phyloP scores from a whole-genome alignment of 208 protist genomes.

The Porcisia deanei region DNA sequence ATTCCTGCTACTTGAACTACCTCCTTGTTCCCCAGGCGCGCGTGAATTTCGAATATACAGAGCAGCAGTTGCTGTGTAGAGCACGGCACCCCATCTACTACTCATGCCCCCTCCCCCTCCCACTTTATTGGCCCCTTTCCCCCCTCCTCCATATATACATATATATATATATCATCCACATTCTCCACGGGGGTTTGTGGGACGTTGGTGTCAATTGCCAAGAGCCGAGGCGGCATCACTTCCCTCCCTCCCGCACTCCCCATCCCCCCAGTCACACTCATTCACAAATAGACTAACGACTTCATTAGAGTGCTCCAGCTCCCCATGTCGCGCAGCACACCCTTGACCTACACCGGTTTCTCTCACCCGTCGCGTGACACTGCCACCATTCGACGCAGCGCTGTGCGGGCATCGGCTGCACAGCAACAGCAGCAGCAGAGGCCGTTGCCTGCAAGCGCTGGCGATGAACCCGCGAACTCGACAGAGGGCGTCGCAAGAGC shows the following conservation, averaged over 20 bases:
- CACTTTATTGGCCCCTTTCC: not conserved
- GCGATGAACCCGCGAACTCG: not conserved
- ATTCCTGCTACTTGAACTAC: not conserved
- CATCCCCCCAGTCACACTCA: not conserved
- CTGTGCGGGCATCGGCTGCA: slow-evolving; percentile 17
- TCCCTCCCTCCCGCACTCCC: too few species aligned
- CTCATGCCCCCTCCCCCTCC: not conserved
- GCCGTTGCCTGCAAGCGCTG: not conserved
- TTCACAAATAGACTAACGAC: not conserved
- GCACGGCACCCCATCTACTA: not conserved
- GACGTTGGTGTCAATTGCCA: not conserved
- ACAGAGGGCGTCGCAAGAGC: not conserved
- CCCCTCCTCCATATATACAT: not conserved
- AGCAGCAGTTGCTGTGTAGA: not conserved
- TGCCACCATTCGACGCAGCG: slow-evolving; percentile 29
- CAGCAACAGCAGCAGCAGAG: not conserved
- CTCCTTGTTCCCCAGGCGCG: not conserved
- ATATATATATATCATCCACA: too few species aligned
- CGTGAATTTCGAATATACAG: not conserved
- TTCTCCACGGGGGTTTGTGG: not conserved
- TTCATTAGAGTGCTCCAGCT: not conserved
- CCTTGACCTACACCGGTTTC: slow-evolving; percentile 21
- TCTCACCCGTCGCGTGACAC: slow-evolving; percentile 25
- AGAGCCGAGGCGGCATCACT: not conserved
- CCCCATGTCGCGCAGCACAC: not conserved